Evolutionary conservation across 495 filamentous ascomycete genomes (phyloP).

Genomic region (Lichina pygmaea): DNA sequence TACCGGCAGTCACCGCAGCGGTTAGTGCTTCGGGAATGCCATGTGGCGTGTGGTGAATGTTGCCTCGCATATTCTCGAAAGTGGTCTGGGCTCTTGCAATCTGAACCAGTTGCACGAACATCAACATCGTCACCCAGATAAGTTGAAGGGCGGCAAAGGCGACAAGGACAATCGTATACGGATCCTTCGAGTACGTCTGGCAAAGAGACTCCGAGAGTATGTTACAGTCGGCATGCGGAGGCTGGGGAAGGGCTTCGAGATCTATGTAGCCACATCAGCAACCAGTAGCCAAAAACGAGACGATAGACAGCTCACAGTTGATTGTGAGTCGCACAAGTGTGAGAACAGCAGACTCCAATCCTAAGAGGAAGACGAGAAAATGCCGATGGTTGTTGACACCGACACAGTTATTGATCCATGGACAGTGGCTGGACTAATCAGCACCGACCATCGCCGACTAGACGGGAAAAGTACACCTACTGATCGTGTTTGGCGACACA

Average conservation of each 20-base stretch:
- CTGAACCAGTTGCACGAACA: constrained; percentile 75
- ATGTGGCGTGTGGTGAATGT: constrained; percentile 30
- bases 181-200: constrained; percentile 43
- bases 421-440: constrained; percentile 45
- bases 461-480: constrained; percentile 23
- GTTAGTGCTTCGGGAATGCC: constrained; percentile 37
- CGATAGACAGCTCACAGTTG: background rate
- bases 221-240: constrained; percentile 31
- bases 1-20: constrained; percentile 51
- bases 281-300: background rate
- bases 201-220: constrained; percentile 51
- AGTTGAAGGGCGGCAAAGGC: constrained; percentile 63
- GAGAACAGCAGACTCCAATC: constrained; percentile 46
- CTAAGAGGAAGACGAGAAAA: constrained; percentile 71
- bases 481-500: constrained; percentile 95
- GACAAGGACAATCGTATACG: constrained; percentile 53
- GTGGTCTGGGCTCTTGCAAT: constrained; percentile 81
- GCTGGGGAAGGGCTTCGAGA: constrained; percentile 17
- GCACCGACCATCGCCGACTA: background rate
- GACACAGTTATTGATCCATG: constrained; percentile 92
- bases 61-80: constrained; percentile 57
- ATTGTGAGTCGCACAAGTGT: constrained; percentile 18
- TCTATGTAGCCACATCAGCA: constrained; percentile 11
- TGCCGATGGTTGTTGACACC: constrained; percentile 86
- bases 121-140: constrained; percentile 85